These are phyloP conservation scores for Aspergillus sp. DNA, from an alignment of 2,329 filamentous ascomycete species.

Conservation along the genomic window DNA sequence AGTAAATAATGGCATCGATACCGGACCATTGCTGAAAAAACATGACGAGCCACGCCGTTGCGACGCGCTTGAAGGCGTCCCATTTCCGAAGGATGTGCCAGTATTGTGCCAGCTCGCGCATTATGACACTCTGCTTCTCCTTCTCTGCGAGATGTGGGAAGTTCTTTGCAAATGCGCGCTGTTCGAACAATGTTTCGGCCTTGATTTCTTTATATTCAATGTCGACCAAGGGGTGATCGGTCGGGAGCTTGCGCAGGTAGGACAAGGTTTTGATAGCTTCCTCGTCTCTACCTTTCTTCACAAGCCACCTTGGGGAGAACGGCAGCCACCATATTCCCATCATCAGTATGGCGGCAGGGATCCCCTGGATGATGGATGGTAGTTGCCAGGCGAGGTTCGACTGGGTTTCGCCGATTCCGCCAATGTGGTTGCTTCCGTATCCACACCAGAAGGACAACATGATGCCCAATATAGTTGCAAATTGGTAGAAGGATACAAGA, in stretches of 20 bases:
- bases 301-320: conserved; percentile 57
- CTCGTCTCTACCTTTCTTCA: conserved; percentile 47
- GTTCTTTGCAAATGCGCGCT: conserved; percentile 43
- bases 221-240: conserved; percentile 40
- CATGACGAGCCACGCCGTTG: conserved; percentile 42
- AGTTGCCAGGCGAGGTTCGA: conserved; percentile 47
- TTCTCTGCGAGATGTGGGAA: conserved; percentile 42
- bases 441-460: conserved; percentile 39
- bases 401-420: conserved; percentile 27
- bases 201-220: conserved; percentile 51
- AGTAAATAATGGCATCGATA: conserved; percentile 38
- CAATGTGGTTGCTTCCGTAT: conserved; percentile 45
- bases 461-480: conserved; percentile 36
- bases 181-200: conserved; percentile 46
- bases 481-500: conserved; percentile 35
- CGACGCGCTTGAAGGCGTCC: conserved; percentile 43
- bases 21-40: conserved; percentile 19
- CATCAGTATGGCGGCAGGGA: conserved; percentile 36
- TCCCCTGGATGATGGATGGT: conserved; percentile 49
- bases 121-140: conserved; percentile 43
- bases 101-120: conserved; percentile 53
- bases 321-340: conserved; percentile 50
- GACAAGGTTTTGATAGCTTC: conserved; percentile 36
- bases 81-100: conserved; percentile 47
- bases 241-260: conserved; percentile 30